Base-by-base conservation (phyloP, 345 rosid species). In the Linum lewisii region DNA sequence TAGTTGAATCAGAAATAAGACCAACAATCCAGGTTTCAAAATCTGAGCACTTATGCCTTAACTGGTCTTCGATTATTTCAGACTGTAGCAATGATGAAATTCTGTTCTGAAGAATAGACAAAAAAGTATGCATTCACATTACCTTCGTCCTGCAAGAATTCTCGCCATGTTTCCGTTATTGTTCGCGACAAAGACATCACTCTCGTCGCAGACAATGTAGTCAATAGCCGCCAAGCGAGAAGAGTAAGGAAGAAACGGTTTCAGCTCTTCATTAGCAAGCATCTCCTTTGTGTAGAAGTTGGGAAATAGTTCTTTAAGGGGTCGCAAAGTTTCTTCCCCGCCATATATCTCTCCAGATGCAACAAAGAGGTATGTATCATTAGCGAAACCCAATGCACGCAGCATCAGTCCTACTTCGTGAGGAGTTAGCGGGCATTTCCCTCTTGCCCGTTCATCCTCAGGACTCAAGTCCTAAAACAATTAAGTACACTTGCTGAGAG, bases 321-420 rank as follows among this genome's bases (percentile, higher is more conserved):
- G 99, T 63, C 63, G 71, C 63, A 94, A 69, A 51, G 99, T 90
- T 66, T 80, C 83, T 73, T 90, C 97, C 61, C 97, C 99, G 10
- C 97, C 99, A 56, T 90, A 94, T 78, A 94, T 82, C 74, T 94
- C 99, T 69, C 97, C 99, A 62, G 99, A 90, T 23, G 99, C 99
- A 66, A 90, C 93, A 75, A 84, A 94, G 37, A 94, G 68, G 69
- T 84, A 78, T 0, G 97, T 90, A 70, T 87, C 86, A 58, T 90
- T 94, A 15, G 82, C 62, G 73, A 90, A 94, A 65, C 97, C 99
- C 64, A 94, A 90, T 62, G 90, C 97, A 10, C 87, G 96, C 65
- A 94, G 73, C 97, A 94, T 82, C 75, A 94, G 75, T 34, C 99
- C 99, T 51, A 94, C 93, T 75, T 94, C 99, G 59, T 84, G 82